Percentiles rank a stretch among this genome's conserved stretches.
Conservation (phyloP, 371 early-diverging fungal genomes). For the Blastocladiella emersonii region DNA sequence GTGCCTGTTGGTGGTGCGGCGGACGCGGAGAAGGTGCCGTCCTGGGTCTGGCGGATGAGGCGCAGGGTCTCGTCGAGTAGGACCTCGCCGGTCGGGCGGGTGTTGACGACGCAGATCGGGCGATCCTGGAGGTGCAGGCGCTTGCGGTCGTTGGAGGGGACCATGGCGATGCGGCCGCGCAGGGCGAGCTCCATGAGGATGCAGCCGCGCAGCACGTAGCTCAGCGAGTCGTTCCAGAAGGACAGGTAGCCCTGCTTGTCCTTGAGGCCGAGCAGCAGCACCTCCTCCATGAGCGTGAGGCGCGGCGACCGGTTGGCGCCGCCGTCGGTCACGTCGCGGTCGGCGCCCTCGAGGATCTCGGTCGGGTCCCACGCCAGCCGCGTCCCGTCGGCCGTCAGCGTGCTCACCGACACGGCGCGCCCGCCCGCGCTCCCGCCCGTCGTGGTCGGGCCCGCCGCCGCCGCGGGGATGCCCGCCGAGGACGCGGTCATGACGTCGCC, state of each 20-base stretch:
- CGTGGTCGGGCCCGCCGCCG: no score
- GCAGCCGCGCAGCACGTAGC: conserved; percentile 86
- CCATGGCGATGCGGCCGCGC: conserved; percentile 70
- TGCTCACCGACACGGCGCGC: background rate
- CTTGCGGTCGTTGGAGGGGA: conserved; percentile 29
- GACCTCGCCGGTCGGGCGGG: conserved; percentile 80
- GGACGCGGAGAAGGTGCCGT: background rate
- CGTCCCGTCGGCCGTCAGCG: background rate
- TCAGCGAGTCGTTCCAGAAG: conserved; percentile 96
- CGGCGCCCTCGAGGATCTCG: background rate
- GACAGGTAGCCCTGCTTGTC: conserved; percentile 91
- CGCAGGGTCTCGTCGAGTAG: conserved; percentile 85
- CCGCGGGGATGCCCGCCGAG: no score
- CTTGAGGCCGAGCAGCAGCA: conserved; percentile 81
- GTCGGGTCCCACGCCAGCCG: conserved; percentile 1
- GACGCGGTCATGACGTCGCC: no score
- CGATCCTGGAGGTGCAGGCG: conserved; percentile 48
- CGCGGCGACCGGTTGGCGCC: conserved; percentile 6
- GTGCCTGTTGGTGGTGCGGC: background rate
- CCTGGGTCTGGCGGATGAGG: conserved; percentile 45
- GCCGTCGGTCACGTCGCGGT: background rate
- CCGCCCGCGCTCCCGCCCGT: no score
- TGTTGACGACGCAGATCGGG: conserved; percentile 67
- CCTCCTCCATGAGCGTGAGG: conserved; percentile 87
- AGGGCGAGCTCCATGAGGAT: conserved; percentile 90